A percentile compares a stretch with the other conserved stretches of the same genome.
These are phyloP conservation scores for Fusarium sambucinum DNA, from an alignment of 2,329 filamentous ascomycete species.

Conservation along the genomic window DNA sequence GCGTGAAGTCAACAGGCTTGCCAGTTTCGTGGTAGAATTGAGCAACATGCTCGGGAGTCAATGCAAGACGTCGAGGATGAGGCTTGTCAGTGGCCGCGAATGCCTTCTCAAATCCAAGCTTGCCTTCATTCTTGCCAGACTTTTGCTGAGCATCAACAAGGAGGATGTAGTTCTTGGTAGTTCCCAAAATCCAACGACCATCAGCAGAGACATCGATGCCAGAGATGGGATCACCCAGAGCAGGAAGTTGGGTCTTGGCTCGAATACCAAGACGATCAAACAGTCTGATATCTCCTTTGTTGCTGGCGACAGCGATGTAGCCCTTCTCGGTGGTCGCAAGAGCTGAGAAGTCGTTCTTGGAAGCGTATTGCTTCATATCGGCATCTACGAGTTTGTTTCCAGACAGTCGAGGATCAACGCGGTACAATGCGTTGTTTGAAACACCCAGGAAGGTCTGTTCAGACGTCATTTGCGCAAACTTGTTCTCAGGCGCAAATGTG, in stretches of 20 bases:
- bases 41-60: constrained; percentile 92
- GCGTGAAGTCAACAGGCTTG: constrained; percentile 85
- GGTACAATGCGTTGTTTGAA: constrained; percentile 91
- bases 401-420: constrained; percentile 88
- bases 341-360: constrained; percentile 97
- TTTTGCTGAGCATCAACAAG: constrained; percentile 93
- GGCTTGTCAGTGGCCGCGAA: constrained; percentile 95
- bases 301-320: constrained; percentile 95
- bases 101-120: constrained; percentile 94
- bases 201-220: constrained; percentile 96
- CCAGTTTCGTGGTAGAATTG: constrained; percentile 98
- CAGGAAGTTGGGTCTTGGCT: constrained; percentile 96
- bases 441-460: constrained; percentile 96
- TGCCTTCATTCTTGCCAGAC: constrained; percentile 94
- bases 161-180: constrained; percentile 92
- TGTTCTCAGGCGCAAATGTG: constrained; percentile 94
- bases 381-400: constrained; percentile 94
- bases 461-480: constrained; percentile 96
- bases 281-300: constrained; percentile 96
- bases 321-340: constrained; percentile 96
- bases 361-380: constrained; percentile 93
- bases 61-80: constrained; percentile 87
- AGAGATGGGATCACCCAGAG: constrained; percentile 93
- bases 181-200: constrained; percentile 94
- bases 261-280: constrained; percentile 97